A percentile compares a stretch with the other conserved stretches of the same genome.
phyloP scores from a whole-genome alignment of 75 land plant genomes.

The Pseudotsuga menziesii region DNA sequence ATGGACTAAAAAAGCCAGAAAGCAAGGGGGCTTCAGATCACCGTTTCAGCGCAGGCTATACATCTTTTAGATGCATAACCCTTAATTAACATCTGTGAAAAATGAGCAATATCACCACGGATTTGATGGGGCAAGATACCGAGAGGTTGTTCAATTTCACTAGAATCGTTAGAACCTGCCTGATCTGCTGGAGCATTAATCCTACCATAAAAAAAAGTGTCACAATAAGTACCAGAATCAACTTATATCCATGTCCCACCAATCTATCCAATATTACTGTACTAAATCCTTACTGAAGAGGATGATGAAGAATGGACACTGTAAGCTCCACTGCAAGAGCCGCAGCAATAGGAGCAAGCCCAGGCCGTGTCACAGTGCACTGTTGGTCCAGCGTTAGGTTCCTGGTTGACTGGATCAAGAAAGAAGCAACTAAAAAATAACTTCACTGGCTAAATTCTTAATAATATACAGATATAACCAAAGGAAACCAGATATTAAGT shows the following conservation, averaged over 20 bases:
- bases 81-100: slow-evolving; percentile 69
- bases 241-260: neutral
- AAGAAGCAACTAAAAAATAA: neutral
- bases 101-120: slow-evolving; percentile 79
- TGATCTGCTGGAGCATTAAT: slow-evolving; percentile 76
- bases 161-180: slow-evolving; percentile 26
- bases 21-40: slow-evolving; percentile 21
- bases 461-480: neutral
- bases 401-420: slow-evolving; percentile 78
- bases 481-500: neutral
- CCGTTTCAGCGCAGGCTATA: slow-evolving; percentile 80
- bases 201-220: slow-evolving; percentile 31
- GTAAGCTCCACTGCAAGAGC: slow-evolving; percentile 92
- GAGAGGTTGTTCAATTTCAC: slow-evolving; percentile 69
- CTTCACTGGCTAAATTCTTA: neutral
- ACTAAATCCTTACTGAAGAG: slow-evolving; percentile 53
- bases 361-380: slow-evolving; percentile 99
- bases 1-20: neutral
- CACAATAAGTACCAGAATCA: neutral
- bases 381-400: slow-evolving; percentile 98
- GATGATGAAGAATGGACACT: slow-evolving; percentile 91
- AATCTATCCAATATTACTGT: neutral
- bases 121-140: slow-evolving; percentile 98
- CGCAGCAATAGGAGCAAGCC: slow-evolving; percentile 95
- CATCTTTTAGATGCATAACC: slow-evolving; percentile 88